These are phyloP conservation scores for Lycium ferocissimum DNA, from an alignment of 257 asterid species.

Conservation along the genomic window DNA sequence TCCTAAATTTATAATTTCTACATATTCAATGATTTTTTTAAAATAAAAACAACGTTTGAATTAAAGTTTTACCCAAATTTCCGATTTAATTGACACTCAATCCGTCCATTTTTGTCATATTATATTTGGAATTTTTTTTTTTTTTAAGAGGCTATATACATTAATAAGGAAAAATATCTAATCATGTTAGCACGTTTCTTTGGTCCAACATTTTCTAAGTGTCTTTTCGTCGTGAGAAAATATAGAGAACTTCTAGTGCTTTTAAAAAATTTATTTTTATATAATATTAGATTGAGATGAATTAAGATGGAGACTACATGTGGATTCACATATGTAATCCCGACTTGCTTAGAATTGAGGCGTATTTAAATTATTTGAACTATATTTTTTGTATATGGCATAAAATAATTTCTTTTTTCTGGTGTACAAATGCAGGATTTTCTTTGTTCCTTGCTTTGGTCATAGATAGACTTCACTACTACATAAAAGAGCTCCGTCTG, in stretches of 20 bases:
- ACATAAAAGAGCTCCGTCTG: constrained; percentile 37
- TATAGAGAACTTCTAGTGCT: neutral
- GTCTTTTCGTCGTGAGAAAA: neutral
- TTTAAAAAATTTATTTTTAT: neutral
- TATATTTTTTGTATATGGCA: neutral
- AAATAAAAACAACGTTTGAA: too few species aligned
- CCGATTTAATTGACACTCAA: too few species aligned
- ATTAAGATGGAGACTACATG: neutral
- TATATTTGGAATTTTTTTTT: neutral
- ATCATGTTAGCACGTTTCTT: neutral
- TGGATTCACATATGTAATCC: neutral
- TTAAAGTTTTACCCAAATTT: too few species aligned
- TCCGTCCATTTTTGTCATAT: neutral
- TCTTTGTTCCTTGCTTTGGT: constrained; percentile 41
- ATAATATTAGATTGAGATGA: neutral
- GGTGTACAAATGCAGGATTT: constrained; percentile 37
- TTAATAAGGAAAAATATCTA: neutral
- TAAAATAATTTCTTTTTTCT: neutral
- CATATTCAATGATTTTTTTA: too few species aligned
- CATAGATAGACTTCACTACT: constrained; percentile 47
- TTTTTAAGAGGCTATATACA: neutral
- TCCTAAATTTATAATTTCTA: too few species aligned
- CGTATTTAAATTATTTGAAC: neutral
- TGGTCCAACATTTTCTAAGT: neutral
- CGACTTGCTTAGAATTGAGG: neutral